Percentiles rank a stretch among this genome's conserved stretches.
Conservation (phyloP, 495 filamentous ascomycete genomes). For the Ascobolus immersus region DNA sequence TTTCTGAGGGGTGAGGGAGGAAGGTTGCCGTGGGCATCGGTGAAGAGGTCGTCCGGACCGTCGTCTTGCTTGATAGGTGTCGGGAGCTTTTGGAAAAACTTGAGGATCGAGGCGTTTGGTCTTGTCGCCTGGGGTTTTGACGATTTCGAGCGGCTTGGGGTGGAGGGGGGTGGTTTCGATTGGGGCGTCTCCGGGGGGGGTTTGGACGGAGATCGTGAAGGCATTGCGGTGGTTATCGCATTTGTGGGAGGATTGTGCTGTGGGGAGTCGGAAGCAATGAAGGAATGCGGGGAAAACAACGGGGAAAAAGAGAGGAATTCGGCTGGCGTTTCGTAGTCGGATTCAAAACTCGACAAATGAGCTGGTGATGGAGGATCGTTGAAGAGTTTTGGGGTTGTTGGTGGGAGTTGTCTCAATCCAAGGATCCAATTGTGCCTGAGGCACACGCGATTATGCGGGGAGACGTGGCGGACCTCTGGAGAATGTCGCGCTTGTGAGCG, state of each 20-base stretch:
- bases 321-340: no score
- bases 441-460: no score
- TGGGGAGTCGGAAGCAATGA: conserved; percentile 20
- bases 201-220: not conserved
- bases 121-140: not conserved
- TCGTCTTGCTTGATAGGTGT: not conserved
- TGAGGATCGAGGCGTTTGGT: not conserved
- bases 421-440: no score
- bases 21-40: not conserved
- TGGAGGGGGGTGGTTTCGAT: not conserved
- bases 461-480: no score
- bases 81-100: not conserved
- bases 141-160: not conserved
- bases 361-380: not conserved
- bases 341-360: no score
- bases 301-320: no score
- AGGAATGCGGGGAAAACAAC: no score
- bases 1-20: not conserved
- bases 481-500: no score
- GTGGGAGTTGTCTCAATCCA: no score
- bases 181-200: not conserved
- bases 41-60: not conserved
- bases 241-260: not conserved
- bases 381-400: not conserved
- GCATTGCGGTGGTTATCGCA: not conserved